Percentiles rank a stretch among this genome's conserved stretches.
Conservation (phyloP, 2,329 filamentous ascomycete genomes). For the Exophiala mesophila region DNA sequence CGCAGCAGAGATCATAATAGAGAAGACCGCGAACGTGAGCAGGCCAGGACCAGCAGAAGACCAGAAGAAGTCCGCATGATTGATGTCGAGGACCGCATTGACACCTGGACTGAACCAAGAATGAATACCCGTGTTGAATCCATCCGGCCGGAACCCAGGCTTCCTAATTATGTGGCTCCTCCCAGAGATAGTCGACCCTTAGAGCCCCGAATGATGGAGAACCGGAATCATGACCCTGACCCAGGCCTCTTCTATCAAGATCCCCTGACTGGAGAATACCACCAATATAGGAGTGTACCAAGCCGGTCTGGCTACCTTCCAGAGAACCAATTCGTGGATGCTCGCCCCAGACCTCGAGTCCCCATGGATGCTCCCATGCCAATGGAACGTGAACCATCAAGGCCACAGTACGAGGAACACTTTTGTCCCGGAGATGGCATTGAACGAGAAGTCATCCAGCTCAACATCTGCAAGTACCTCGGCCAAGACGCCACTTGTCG, state of each 20-base stretch:
- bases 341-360: conserved; percentile 33
- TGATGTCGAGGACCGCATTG: conserved; percentile 16
- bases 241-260: conserved; percentile 10
- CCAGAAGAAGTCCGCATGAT: conserved; percentile 19
- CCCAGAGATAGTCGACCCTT: conserved; percentile 12
- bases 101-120: conserved; percentile 12
- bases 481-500: conserved; percentile 74
- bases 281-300: conserved; percentile 16
- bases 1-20: conserved; percentile 14
- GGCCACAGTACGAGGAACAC: conserved; percentile 60
- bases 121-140: conserved; percentile 14
- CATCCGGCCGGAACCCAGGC: conserved; percentile 7
- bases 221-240: conserved; percentile 13
- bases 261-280: conserved; percentile 15
- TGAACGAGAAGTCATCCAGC: conserved; percentile 76
- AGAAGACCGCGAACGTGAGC: conserved; percentile 8
- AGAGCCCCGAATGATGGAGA: conserved; percentile 15
- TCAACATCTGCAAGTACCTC: conserved; percentile 78
- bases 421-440: conserved; percentile 77
- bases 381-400: conserved; percentile 18
- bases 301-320: conserved; percentile 20
- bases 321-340: conserved; percentile 30
- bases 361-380: conserved; percentile 28
- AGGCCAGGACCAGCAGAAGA: conserved; percentile 18
- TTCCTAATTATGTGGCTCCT: conserved; percentile 13